Percentiles rank a stretch among this genome's conserved stretches.
phyloP scores from a whole-genome alignment of 176 grass and related monocot species.

The Aegilops tauschii region DNA sequence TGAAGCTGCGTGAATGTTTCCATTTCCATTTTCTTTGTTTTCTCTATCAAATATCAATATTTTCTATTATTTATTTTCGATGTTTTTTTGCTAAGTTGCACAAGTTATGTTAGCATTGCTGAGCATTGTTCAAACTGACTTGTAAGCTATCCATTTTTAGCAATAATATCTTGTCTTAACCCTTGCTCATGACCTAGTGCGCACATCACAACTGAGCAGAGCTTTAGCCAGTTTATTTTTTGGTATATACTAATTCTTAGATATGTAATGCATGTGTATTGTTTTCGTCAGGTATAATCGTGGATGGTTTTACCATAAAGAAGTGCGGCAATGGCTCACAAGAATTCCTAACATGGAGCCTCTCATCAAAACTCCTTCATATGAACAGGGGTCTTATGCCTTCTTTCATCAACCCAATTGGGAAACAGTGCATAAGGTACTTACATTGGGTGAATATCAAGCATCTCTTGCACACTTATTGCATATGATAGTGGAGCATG shows the following conservation, averaged over 20 bases:
- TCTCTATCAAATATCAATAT: not conserved
- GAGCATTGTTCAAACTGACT: too few species aligned
- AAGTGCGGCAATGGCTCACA: conserved; percentile 61
- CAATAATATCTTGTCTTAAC: not conserved
- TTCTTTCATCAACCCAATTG: conserved; percentile 81
- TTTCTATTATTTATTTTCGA: not conserved
- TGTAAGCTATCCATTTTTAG: too few species aligned
- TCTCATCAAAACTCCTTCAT: conserved; percentile 58
- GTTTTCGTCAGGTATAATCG: conserved; percentile 52
- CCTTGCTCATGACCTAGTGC: not conserved
- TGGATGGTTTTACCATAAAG: conserved; percentile 98
- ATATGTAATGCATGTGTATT: conserved; percentile 14
- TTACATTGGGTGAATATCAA: not conserved
- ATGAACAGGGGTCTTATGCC: conserved; percentile 81
- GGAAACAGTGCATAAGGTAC: conserved; percentile 88
- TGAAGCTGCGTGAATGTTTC: not conserved
- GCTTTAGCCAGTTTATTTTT: not conserved
- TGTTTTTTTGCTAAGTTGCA: not conserved
- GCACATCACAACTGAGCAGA: not conserved
- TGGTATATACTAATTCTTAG: not conserved
- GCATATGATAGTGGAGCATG: not conserved
- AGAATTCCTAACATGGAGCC: conserved; percentile 68
- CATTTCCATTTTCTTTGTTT: not conserved
- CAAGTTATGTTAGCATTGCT: not conserved
- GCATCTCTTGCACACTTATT: not conserved